phyloP scores from a whole-genome alignment of 495 filamentous ascomycete species.

The Geopyxis carbonaria region DNA sequence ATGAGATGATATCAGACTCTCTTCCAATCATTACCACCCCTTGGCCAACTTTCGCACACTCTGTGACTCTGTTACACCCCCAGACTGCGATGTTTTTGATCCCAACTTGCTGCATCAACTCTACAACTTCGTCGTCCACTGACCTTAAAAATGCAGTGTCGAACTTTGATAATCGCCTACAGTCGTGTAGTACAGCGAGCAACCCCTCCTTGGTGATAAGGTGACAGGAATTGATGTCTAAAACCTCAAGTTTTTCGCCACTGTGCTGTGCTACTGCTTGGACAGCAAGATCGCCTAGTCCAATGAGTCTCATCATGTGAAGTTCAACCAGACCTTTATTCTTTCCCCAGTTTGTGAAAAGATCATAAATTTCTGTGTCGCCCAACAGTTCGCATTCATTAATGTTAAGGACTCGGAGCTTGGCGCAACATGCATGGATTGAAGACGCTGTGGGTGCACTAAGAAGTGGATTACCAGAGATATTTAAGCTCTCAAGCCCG shows the following conservation, averaged over 20 bases:
- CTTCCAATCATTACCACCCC: constrained; percentile 9
- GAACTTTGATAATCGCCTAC: constrained; percentile 10
- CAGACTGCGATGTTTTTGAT: constrained; percentile 13
- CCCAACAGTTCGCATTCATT: constrained; percentile 12
- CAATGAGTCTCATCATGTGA: constrained; percentile 10
- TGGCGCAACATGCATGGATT: constrained; percentile 12
- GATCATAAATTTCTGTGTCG: constrained; percentile 8
- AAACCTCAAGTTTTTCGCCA: constrained; percentile 12
- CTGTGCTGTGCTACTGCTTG: constrained; percentile 12
- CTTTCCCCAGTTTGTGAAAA: constrained; percentile 15
- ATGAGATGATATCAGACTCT: constrained; percentile 10
- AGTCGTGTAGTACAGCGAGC: neutral
- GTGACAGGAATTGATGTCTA: constrained; percentile 18
- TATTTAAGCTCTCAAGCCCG: constrained; percentile 13
- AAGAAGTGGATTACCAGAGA: constrained; percentile 10
- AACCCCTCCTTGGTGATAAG: constrained; percentile 11
- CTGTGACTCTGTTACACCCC: constrained; percentile 19
- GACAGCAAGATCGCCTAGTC: constrained; percentile 10
- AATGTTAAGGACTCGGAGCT: constrained; percentile 12
- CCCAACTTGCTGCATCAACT: constrained; percentile 3
- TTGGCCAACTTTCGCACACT: constrained; percentile 7
- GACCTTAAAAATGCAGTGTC: constrained; percentile 18
- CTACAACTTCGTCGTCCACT: constrained; percentile 17
- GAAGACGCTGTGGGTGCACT: constrained; percentile 5
- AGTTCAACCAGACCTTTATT: constrained; percentile 10